Conservation (phyloP, 2,329 filamentous ascomycete genomes). For the Fusarium fracticaudum region DNA sequence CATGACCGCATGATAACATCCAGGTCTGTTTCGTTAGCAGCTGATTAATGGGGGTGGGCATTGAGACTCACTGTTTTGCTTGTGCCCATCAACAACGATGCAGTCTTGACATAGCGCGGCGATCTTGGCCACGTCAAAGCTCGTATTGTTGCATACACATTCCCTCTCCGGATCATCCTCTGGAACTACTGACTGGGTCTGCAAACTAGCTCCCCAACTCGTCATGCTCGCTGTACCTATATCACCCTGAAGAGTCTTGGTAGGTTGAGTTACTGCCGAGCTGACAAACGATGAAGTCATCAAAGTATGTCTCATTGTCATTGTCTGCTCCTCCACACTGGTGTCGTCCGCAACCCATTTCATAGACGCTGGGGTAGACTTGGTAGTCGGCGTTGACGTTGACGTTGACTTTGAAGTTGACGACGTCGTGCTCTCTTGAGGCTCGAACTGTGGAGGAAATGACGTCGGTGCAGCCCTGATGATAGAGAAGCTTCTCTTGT, state of each 20-base stretch:
- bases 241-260: neutral
- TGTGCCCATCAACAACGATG: conserved; percentile 46
- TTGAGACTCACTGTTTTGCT: conserved; percentile 45
- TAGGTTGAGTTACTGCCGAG: conserved; percentile 7
- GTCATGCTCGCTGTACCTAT: conserved; percentile 2
- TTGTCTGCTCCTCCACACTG: conserved; percentile 3
- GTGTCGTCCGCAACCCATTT: conserved; percentile 10
- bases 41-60: neutral
- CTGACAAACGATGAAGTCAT: conserved; percentile 9
- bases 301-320: neutral
- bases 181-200: conserved; percentile 26
- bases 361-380: neutral
- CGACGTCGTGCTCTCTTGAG: conserved; percentile 9
- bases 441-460: conserved; percentile 36
- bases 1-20: conserved; percentile 50
- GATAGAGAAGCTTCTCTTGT: conserved; percentile 43
- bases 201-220: conserved; percentile 14
- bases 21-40: conserved; percentile 44
- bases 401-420: conserved; percentile 5
- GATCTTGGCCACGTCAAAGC: conserved; percentile 53
- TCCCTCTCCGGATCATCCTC: conserved; percentile 44
- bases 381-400: neutral
- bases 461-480: conserved; percentile 47
- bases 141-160: conserved; percentile 52
- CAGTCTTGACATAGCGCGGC: conserved; percentile 53